phyloP scores from a whole-genome alignment of 352 stramenopile species.

The Lagenidium sp. region DNA sequence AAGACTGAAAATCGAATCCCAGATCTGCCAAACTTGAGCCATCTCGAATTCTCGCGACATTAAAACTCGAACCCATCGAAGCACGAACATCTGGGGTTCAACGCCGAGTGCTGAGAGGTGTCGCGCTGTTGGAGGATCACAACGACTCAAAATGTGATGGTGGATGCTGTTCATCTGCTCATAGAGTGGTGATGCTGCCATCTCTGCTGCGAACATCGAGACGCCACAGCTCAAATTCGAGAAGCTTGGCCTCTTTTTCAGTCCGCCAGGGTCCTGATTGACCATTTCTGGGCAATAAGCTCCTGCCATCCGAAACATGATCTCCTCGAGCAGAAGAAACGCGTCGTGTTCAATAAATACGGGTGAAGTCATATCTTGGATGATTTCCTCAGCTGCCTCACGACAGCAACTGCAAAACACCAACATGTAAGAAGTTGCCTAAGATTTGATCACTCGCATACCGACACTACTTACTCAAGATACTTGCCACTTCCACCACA shows the following conservation, averaged over 20 bases:
- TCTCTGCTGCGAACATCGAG: slow-evolving; percentile 11
- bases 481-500: slow-evolving; percentile 25
- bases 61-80: slow-evolving; percentile 68
- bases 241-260: slow-evolving; percentile 2
- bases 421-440: neutral
- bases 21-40: slow-evolving; percentile 68
- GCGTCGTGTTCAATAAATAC: slow-evolving; percentile 58
- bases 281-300: slow-evolving; percentile 45
- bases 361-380: slow-evolving; percentile 30
- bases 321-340: slow-evolving; percentile 49
- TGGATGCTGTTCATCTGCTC: slow-evolving; percentile 74
- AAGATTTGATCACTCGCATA: neutral
- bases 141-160: slow-evolving; percentile 47
- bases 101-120: slow-evolving; percentile 37
- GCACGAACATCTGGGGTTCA: slow-evolving; percentile 63
- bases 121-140: slow-evolving; percentile 45
- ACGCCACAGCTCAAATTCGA: neutral
- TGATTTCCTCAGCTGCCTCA: slow-evolving; percentile 40
- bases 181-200: slow-evolving; percentile 35
- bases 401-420: slow-evolving; percentile 27
- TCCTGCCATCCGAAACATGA: slow-evolving; percentile 71
- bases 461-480: slow-evolving; percentile 27
- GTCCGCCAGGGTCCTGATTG: neutral
- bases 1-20: slow-evolving; percentile 70
- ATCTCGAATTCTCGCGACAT: slow-evolving; percentile 72